Evolutionary conservation across 2,329 filamentous ascomycete species (phyloP).

Genomic region (Pseudocercospora pini-densiflorae): DNA sequence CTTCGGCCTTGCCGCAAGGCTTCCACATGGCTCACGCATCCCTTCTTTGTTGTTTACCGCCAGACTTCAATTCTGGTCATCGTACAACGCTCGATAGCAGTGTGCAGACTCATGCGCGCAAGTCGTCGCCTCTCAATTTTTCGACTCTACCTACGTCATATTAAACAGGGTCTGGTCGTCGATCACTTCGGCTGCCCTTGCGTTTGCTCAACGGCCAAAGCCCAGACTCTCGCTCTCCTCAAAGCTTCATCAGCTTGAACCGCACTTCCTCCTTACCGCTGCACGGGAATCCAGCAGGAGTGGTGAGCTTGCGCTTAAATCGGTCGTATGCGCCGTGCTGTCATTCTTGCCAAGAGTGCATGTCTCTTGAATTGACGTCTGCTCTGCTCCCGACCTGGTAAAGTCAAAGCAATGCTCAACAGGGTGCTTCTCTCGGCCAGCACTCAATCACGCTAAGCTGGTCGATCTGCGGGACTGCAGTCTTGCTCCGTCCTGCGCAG

Average conservation of each 20-base stretch:
- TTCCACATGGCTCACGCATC: background rate
- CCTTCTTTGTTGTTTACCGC: background rate
- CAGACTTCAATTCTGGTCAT: too few species aligned
- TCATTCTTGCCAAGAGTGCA: background rate
- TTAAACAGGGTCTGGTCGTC: background rate
- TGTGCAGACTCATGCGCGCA: background rate
- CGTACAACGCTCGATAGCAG: background rate
- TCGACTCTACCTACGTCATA: slow-evolving; percentile 3
- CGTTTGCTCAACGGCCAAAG: background rate
- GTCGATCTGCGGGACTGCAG: background rate
- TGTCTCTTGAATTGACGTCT: background rate
- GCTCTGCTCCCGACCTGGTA: background rate
- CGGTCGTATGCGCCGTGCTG: background rate
- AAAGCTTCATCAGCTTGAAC: background rate
- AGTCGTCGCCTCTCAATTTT: slow-evolving; percentile 6
- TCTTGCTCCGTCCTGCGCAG: background rate
- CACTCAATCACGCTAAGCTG: background rate
- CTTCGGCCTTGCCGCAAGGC: background rate
- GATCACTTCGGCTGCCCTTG: slow-evolving; percentile 11
- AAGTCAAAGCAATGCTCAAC: background rate
- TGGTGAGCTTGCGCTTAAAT: background rate
- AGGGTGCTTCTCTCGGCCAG: background rate
- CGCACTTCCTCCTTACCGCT: background rate
- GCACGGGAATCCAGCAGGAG: background rate
- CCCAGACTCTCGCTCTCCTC: slow-evolving; percentile 8